Evolutionary conservation across 768 basidiomycete species (phyloP).

Genomic region (Boletales sp.): DNA sequence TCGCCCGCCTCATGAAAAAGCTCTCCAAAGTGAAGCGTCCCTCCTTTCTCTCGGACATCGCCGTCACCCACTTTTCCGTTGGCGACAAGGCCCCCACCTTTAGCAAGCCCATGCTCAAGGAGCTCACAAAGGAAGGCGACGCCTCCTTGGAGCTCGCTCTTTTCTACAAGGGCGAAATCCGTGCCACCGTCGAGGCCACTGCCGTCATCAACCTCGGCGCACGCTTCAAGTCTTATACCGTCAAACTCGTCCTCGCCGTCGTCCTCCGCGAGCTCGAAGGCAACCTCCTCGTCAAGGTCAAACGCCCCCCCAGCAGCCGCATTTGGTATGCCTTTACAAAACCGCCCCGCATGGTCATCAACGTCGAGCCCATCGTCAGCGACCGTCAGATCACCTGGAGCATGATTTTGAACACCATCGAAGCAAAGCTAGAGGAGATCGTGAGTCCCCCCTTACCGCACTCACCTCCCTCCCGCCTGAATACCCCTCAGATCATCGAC

Average conservation of each 20-base stretch:
- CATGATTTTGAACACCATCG: conserved; percentile 88
- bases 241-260: conserved; percentile 85
- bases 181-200: conserved; percentile 87
- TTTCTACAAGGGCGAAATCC: conserved; percentile 80
- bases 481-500: conserved; percentile 71
- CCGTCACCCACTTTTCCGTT: conserved; percentile 86
- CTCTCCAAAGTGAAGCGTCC: conserved; percentile 89
- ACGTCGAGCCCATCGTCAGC: conserved; percentile 92
- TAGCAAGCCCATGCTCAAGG: conserved; percentile 97
- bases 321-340: conserved; percentile 94
- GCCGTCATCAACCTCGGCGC: conserved; percentile 83
- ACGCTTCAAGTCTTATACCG: conserved; percentile 83
- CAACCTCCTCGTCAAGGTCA: conserved; percentile 84
- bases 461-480: conserved; percentile 46
- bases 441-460: conserved; percentile 42
- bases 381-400: conserved; percentile 93
- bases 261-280: conserved; percentile 90
- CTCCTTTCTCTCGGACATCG: conserved; percentile 76
- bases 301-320: conserved; percentile 92
- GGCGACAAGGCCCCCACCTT: conserved; percentile 82
- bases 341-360: conserved; percentile 81
- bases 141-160: conserved; percentile 86
- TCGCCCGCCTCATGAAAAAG: conserved; percentile 89
- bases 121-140: conserved; percentile 91
- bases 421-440: conserved; percentile 82